Evolutionary conservation across 805 yeast genomes (phyloP).

Genomic region (Starmerella asiatica): DNA sequence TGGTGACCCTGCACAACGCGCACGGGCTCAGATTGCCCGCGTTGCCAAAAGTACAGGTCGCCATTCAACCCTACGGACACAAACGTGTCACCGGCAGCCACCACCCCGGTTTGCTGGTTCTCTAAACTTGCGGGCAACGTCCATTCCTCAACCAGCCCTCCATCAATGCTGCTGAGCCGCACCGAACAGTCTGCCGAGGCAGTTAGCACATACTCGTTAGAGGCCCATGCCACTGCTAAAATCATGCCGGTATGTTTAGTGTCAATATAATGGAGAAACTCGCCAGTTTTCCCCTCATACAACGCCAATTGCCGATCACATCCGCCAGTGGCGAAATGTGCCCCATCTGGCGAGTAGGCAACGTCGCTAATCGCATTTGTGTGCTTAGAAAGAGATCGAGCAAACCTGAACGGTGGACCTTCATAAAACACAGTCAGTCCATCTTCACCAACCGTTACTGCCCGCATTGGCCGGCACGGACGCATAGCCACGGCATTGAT

Average conservation of each 20-base stretch:
- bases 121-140: slow-evolving; percentile 34
- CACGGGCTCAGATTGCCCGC: slow-evolving; percentile 25
- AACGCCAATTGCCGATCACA: slow-evolving; percentile 64
- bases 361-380: slow-evolving; percentile 69
- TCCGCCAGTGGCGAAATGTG: slow-evolving; percentile 63
- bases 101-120: slow-evolving; percentile 70
- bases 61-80: slow-evolving; percentile 64
- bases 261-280: slow-evolving; percentile 40
- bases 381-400: slow-evolving; percentile 58
- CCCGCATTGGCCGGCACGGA: slow-evolving; percentile 80
- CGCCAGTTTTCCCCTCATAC: slow-evolving; percentile 84
- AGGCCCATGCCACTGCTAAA: slow-evolving; percentile 61
- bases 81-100: slow-evolving; percentile 44
- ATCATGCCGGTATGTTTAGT: slow-evolving; percentile 60
- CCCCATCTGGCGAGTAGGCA: slow-evolving; percentile 70
- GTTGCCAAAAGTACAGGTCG: slow-evolving; percentile 47
- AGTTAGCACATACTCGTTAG: slow-evolving; percentile 48
- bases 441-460: slow-evolving; percentile 87
- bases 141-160: slow-evolving; percentile 40
- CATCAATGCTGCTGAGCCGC: slow-evolving; percentile 46
- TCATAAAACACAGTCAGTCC: slow-evolving; percentile 66
- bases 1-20: slow-evolving; percentile 62
- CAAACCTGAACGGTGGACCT: slow-evolving; percentile 91
- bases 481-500: slow-evolving; percentile 76
- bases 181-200: slow-evolving; percentile 71